Base-by-base conservation (phyloP, 257 asterid species). In the Parsonsia alboflavescens region DNA sequence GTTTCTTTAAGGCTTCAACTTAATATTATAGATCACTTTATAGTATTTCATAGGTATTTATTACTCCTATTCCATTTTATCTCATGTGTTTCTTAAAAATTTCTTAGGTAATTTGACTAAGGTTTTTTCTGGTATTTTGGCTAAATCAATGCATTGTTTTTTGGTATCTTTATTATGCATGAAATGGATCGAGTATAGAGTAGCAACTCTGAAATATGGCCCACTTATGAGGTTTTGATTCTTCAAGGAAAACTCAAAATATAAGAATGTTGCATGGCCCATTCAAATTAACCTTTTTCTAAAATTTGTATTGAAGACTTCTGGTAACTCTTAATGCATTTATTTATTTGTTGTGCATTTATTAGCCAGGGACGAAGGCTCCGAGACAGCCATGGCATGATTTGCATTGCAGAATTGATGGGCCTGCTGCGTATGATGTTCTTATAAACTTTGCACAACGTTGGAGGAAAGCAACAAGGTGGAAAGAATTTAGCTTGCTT, bases 331-430 rank as follows among this genome's bases (percentile, higher is more conserved):
- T 54, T 77, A 58, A 33, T 68, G 65, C 48, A 58, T 74, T 11
- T 26, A 36, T 64, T n/a, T 17, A 52, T 41, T 74, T 36, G 52
- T 49, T 59, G 59, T 62, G 61, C 73, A 45, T 72, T 52, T 76
- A 50, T 48, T 73, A 90, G 97, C 81, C 70, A 67, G 99, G 97
- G 83, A 86, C 88, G 42, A 88, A 85, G 82, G 97, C 95, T 77
- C 98, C 98, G 0, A 89, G 98, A 82, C 83, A 94, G 86, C 97
- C 98, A 77, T 91, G 98, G 97, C 98, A 94, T 87, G 98, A 94
- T 79, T 78, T 94, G 80, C 98, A 94, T 85, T 85, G 95, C 86
- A 85, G 82, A 85, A 85, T 94, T 68, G 98, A 93, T 0, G 98
- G 98, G 39, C 97, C 98, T 45, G 96, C 98, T 80, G 98, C 97